Evolutionary conservation across 2,329 filamentous ascomycete genomes (phyloP), one percentile per base, ranked within the genome.

Genomic region (Colletotrichum echinochloae): DNA sequence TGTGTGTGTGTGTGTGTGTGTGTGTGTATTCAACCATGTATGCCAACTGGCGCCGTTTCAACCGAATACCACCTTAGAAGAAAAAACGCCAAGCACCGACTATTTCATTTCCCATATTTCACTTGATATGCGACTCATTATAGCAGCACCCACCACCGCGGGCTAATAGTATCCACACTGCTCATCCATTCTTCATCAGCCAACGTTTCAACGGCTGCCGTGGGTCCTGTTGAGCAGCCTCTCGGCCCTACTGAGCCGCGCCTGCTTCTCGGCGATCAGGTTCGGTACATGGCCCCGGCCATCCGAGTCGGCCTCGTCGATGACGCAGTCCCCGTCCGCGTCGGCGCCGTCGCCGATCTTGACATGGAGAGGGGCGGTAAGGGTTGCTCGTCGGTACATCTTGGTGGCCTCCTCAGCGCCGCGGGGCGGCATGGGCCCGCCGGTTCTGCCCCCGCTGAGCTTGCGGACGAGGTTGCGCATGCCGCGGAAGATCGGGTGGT

Each of bases 191-290:
- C n/a, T 1, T 44, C n/a, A 51, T 37, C 44, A 39, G n/a, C 44
- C 8, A 23, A 23, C 5, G 23, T 23, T 18, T 26, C 35, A 59
- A 16, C 28, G n/a, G 18, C 4, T 33, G 4, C 49, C 44, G 12
- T 71, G 65, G 35, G 64, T 62, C 52, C 64, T 59, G 46, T 12
- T 26, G 48, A 85, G 76, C 60, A 86, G 74, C 64, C 76, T 78
- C 37, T 81, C 78, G 1, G 84, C 84, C 37, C 83, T 77, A 49
- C 77, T 75, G 35, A 86, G 71, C 60, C 84, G 78, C 49, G 81
- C 81, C 60, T 80, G 78, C 68, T 77, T 82, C 55, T 81, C 78
- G 56, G 74, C 76, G 55, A 83, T 73, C 2, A 77, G 77, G 11
- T 75, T 75, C 49, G 69, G 37, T 26, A 71, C 69, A 16, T 70